phyloP scores from a whole-genome alignment of 2,329 filamentous ascomycete genomes.

The Penicillium carneum region DNA sequence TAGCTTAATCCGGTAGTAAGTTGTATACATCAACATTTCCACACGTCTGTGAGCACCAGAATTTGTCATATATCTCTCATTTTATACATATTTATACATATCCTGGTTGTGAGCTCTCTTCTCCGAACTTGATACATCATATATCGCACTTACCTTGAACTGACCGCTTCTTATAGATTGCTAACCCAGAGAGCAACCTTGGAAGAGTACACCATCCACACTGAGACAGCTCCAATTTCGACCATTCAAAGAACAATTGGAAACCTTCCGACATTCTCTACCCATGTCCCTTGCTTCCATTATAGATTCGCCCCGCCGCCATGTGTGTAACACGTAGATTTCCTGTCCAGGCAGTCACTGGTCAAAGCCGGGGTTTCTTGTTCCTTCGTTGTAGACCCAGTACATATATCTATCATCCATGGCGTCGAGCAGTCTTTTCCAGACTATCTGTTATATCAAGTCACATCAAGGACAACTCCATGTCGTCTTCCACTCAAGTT shows the following conservation, averaged over 20 bases:
- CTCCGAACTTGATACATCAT: neutral
- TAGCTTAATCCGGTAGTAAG: neutral
- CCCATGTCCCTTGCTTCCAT: neutral
- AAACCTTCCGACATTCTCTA: neutral
- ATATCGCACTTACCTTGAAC: neutral
- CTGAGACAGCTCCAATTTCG: neutral
- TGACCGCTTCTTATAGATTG: neutral
- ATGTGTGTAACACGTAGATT: neutral
- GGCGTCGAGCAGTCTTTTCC: slow-evolving; percentile 8
- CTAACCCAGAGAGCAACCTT: neutral
- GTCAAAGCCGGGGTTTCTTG: neutral
- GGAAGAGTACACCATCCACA: neutral
- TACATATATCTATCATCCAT: neutral
- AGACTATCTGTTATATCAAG: slow-evolving; percentile 22
- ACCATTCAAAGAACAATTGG: neutral
- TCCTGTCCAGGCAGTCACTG: neutral
- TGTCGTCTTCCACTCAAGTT: slow-evolving; percentile 29
- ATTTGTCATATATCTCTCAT: no score
- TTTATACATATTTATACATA: no score
- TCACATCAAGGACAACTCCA: slow-evolving; percentile 19
- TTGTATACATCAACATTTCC: no score
- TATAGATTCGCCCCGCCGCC: neutral
- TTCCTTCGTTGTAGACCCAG: slow-evolving; percentile 2
- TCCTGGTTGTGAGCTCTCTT: neutral
- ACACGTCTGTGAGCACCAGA: neutral